Evolutionary conservation across 768 basidiomycete genomes (phyloP).

Genomic region (Termitomyces titanicus): DNA sequence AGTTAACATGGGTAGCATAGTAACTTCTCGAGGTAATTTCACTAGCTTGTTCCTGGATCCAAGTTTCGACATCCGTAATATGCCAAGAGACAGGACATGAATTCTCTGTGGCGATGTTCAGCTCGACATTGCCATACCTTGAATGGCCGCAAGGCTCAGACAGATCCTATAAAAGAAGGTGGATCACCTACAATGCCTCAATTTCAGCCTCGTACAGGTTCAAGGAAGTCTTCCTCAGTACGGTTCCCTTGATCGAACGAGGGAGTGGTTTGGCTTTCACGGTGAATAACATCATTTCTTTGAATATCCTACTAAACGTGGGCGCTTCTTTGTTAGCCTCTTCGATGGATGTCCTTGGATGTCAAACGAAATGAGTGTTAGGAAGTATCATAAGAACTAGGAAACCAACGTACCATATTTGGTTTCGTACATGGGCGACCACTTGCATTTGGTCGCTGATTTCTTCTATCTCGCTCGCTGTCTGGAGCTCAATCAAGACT

Average conservation of each 20-base stretch:
- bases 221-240: conserved; percentile 36
- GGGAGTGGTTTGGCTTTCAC: conserved; percentile 35
- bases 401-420: conserved; percentile 24
- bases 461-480: conserved; percentile 12
- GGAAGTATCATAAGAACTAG: background rate
- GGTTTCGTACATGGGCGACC: conserved; percentile 20
- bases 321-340: conserved; percentile 37
- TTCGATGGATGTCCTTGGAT: conserved; percentile 32
- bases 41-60: background rate
- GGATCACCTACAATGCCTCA: conserved; percentile 26
- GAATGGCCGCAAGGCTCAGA: background rate
- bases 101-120: background rate
- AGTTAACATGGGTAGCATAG: background rate
- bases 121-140: background rate
- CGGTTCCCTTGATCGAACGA: conserved; percentile 41
- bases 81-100: background rate
- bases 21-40: background rate
- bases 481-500: conserved; percentile 19
- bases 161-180: background rate
- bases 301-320: conserved; percentile 38
- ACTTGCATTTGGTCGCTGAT: conserved; percentile 17
- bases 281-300: conserved; percentile 47
- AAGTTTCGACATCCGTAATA: background rate
- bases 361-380: background rate
- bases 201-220: conserved; percentile 37